These are phyloP conservation scores for Erysimum pusillum DNA, from an alignment of 441 rosid genomes.

Conservation along the genomic window DNA sequence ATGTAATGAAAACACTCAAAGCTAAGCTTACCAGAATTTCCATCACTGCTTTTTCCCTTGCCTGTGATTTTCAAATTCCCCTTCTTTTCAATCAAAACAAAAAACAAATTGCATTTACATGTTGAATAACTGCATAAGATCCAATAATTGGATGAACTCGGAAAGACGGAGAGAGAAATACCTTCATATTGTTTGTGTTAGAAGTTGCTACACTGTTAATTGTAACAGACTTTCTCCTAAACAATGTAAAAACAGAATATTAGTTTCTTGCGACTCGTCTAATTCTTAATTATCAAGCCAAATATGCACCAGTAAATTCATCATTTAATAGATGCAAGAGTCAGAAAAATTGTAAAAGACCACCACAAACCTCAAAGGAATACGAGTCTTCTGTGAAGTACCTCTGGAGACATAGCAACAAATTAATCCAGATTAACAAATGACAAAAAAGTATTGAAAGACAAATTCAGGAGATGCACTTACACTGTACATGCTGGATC, in stretches of 20 bases:
- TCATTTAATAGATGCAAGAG: neutral
- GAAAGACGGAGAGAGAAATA: constrained; percentile 32
- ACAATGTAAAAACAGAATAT: constrained; percentile 32
- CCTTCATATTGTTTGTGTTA: constrained; percentile 58
- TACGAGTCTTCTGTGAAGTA: constrained; percentile 37
- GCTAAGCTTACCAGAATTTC: constrained; percentile 56
- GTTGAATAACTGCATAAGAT: constrained; percentile 10
- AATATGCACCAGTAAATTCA: constrained; percentile 9
- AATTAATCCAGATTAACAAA: neutral
- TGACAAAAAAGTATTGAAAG: neutral
- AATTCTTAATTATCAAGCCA: neutral
- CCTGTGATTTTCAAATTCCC: constrained; percentile 47
- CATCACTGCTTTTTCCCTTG: constrained; percentile 51
- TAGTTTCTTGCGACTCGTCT: neutral
- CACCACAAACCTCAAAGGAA: constrained; percentile 49
- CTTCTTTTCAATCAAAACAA: constrained; percentile 48
- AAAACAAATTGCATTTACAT: constrained; percentile 28
- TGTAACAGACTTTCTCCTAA: constrained; percentile 54
- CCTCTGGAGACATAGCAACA: constrained; percentile 39
- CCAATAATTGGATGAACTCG: constrained; percentile 12
- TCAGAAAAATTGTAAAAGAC: neutral
- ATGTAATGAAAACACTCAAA: constrained; percentile 1
- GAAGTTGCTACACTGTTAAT: constrained; percentile 45
- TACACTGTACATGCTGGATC: constrained; percentile 55
- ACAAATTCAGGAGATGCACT: constrained; percentile 16